Evolutionary conservation across 2,329 filamentous ascomycete genomes (phyloP).

Genomic region (Coniosporium tulheliwenetii): DNA sequence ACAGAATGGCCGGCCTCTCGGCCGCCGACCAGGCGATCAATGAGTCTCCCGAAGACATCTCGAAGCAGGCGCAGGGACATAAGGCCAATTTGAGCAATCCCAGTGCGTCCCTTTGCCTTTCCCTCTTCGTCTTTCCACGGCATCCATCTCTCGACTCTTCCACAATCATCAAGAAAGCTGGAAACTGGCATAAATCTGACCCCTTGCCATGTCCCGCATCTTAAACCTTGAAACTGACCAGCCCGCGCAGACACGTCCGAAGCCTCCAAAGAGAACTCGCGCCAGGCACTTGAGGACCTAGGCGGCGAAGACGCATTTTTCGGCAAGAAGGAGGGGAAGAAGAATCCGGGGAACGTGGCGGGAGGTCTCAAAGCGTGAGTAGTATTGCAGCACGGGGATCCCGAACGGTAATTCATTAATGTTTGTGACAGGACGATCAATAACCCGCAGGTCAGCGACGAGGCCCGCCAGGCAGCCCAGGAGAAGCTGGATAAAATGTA

Average conservation of each 20-base stretch:
- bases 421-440: slow-evolving; percentile 4
- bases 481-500: slow-evolving; percentile 3
- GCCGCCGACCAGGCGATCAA: too few species aligned
- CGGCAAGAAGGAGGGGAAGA: slow-evolving; percentile 25
- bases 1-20: too few species aligned
- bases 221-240: not conserved
- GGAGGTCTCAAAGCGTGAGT: slow-evolving; percentile 7
- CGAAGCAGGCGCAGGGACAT: slow-evolving; percentile 16
- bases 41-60: not conserved
- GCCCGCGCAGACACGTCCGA: slow-evolving; percentile 25
- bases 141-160: too few species aligned
- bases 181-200: too few species aligned
- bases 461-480: slow-evolving; percentile 1
- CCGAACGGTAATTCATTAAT: not conserved
- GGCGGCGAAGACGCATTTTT: slow-evolving; percentile 29
- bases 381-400: not conserved
- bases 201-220: too few species aligned
- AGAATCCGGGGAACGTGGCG: slow-evolving; percentile 12
- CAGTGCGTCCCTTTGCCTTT: slow-evolving; percentile 15
- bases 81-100: slow-evolving; percentile 34
- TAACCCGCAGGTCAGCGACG: slow-evolving; percentile 4
- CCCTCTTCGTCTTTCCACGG: too few species aligned
- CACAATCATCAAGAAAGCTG: too few species aligned
- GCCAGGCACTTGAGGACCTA: slow-evolving; percentile 23
- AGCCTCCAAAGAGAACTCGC: slow-evolving; percentile 29